Evolutionary conservation across 305 asterid species (phyloP), one percentile per base, ranked within the genome.

Genomic region (Fraxinus platypoda): DNA sequence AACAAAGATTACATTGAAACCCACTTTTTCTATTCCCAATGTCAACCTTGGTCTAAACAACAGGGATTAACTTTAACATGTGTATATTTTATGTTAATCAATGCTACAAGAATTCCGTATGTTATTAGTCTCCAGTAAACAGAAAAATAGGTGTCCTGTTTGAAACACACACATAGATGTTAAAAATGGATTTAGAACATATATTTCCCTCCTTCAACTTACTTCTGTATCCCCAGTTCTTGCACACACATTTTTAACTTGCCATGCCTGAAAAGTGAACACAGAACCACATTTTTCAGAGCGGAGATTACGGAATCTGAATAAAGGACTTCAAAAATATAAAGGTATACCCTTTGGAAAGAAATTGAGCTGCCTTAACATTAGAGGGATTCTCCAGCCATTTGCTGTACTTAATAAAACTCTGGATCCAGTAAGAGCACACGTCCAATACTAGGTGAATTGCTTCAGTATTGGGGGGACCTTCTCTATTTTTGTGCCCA

Each of bases 391-490:
- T 91, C 87, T 94, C 93, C 82, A 93, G 92, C 98, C 98, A 97
- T 88, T 88, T 92, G 87, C 99, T 93, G 90, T 97, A 91, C 88
- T 93, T 97, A 78, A 94, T 93, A 84, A 97, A 97, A 88, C 95
- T 94, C 92, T 88, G 92, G 71, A 92, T 92, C 99, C 99, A 97
- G 93, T 97, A 92, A 78, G 91, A 93, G 89, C 99, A 97, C 79
- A 93, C 95, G 35, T 90, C 91, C 82, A 97, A 87, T 12, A 89
- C 98, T 82, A 91, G 35, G 37, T 94, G 89, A 82, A 94, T 91
- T 87, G 98, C 97, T 86, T 92, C 96, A 66, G 89, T 66, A 89
- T 93, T 94, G 64, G 97, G 97, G 62, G 94, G 91, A 52, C 86
- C 86, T 79, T 89, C 93, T 79, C 59, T 85, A 83, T 84, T 88